A percentile compares a stretch with the other conserved stretches of the same genome.
phyloP scores from a whole-genome alignment of 2,329 filamentous ascomycete genomes.

The Trichoderma pleuroti region DNA sequence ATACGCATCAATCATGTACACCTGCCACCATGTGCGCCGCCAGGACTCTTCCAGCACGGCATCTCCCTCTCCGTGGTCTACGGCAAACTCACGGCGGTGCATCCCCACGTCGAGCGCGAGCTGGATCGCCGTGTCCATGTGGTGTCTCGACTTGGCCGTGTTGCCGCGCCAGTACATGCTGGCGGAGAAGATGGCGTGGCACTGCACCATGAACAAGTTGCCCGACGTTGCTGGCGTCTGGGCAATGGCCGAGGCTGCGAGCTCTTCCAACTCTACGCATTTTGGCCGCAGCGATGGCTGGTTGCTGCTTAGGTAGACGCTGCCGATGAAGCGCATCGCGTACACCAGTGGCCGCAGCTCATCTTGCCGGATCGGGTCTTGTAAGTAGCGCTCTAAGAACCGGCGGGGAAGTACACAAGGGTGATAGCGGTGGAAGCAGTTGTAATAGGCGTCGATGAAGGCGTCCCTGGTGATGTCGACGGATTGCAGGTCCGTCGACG shows the following conservation, averaged over 20 bases:
- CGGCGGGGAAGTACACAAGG: constrained; percentile 28
- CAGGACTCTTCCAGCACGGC: constrained; percentile 53
- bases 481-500: constrained; percentile 5
- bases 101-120: constrained; percentile 59
- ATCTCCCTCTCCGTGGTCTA: constrained; percentile 45
- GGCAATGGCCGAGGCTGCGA: constrained; percentile 4
- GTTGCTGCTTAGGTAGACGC: constrained; percentile 28
- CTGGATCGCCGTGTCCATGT: constrained; percentile 49
- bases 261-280: constrained; percentile 12
- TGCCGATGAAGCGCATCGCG: constrained; percentile 35
- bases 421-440: constrained; percentile 34
- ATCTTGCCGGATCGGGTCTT: not conserved
- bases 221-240: not conserved
- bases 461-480: constrained; percentile 21
- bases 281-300: constrained; percentile 9
- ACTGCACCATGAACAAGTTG: constrained; percentile 34
- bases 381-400: constrained; percentile 20
- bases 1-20: constrained; percentile 60
- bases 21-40: constrained; percentile 69
- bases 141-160: constrained; percentile 24
- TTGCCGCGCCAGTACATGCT: constrained; percentile 34
- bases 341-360: constrained; percentile 25
- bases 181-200: constrained; percentile 36
- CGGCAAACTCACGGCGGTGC: constrained; percentile 53
- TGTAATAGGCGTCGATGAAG: constrained; percentile 35